These are phyloP conservation scores for Eutypella sp. DNA, from an alignment of 2,329 filamentous ascomycete genomes.

Conservation along the genomic window DNA sequence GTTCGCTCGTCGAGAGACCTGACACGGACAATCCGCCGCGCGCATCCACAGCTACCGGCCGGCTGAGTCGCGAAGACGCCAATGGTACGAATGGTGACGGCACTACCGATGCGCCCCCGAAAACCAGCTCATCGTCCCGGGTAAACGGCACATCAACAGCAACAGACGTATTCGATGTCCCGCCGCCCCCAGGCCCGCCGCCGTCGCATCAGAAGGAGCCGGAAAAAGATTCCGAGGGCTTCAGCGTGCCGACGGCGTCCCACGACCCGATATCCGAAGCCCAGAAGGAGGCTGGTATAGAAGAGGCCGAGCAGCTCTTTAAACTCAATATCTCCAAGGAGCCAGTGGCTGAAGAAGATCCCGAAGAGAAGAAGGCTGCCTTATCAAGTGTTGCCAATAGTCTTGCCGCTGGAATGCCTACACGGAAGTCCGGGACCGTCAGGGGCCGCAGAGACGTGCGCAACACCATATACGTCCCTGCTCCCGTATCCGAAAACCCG, in stretches of 20 bases:
- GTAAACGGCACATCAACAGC: conserved; percentile 43
- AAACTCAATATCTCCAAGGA: conserved; percentile 76
- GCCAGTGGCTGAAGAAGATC: conserved; percentile 73
- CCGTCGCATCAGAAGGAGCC: conserved; percentile 39
- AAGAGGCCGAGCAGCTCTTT: conserved; percentile 63
- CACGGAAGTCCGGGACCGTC: conserved; percentile 68
- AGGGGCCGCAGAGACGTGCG: conserved; percentile 86
- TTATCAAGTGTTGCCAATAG: conserved; percentile 72
- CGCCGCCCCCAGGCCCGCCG: conserved; percentile 48
- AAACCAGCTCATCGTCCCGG: conserved; percentile 28
- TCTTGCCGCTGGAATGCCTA: conserved; percentile 58
- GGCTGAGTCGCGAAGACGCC: conserved; percentile 36
- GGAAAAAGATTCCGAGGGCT: conserved; percentile 69
- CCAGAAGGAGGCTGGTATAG: conserved; percentile 58
- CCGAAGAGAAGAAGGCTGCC: conserved; percentile 67
- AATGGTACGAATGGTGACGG: conserved; percentile 46
- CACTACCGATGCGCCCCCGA: conserved; percentile 26
- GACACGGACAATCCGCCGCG: conserved; percentile 30
- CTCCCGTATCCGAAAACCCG: conserved; percentile 26
- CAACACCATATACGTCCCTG: conserved; percentile 80
- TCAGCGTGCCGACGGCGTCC: conserved; percentile 61
- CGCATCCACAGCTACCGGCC: conserved; percentile 26
- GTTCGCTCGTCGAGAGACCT: conserved; percentile 54
- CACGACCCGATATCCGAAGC: conserved; percentile 67
- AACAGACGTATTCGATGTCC: conserved; percentile 45